phyloP scores from a whole-genome alignment of 345 rosid genomes.

The Sonneratia caseolaris region DNA sequence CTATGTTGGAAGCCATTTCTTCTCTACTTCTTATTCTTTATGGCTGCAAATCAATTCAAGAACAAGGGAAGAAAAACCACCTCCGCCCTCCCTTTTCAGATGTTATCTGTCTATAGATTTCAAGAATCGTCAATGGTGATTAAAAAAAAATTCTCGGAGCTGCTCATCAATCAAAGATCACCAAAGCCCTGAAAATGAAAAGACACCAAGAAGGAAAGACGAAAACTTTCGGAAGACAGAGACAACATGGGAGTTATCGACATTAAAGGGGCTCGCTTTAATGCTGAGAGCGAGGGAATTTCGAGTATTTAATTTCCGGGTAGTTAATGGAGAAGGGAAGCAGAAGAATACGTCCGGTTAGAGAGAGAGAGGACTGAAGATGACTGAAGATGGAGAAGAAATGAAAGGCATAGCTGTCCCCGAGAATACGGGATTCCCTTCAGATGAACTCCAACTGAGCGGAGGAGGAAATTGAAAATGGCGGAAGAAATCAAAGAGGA shows the following conservation, averaged over 20 bases:
- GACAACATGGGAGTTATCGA: background rate
- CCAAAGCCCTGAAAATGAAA: background rate
- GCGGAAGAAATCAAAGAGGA: background rate
- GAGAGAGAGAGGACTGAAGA: background rate
- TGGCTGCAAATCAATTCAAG: background rate
- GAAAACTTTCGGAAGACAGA: background rate
- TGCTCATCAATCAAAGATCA: background rate
- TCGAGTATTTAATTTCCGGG: conserved; percentile 7
- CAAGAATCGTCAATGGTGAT: background rate
- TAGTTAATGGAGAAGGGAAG: background rate
- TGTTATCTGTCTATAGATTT: background rate
- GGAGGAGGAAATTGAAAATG: background rate
- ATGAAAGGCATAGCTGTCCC: background rate
- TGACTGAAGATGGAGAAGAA: conserved; percentile 6
- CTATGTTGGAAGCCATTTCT: conserved; percentile 76
- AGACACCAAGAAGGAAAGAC: background rate
- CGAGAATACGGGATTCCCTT: background rate
- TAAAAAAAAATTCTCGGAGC: background rate
- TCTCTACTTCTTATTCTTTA: no score
- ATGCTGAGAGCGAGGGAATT: background rate
- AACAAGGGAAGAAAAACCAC: background rate
- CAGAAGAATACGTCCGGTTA: background rate
- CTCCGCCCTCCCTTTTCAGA: background rate
- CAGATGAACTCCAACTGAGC: background rate
- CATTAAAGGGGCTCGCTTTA: background rate